These are phyloP conservation scores for Didymosphaeria variabile DNA, from an alignment of 2,329 filamentous ascomycete species.

Conservation along the genomic window DNA sequence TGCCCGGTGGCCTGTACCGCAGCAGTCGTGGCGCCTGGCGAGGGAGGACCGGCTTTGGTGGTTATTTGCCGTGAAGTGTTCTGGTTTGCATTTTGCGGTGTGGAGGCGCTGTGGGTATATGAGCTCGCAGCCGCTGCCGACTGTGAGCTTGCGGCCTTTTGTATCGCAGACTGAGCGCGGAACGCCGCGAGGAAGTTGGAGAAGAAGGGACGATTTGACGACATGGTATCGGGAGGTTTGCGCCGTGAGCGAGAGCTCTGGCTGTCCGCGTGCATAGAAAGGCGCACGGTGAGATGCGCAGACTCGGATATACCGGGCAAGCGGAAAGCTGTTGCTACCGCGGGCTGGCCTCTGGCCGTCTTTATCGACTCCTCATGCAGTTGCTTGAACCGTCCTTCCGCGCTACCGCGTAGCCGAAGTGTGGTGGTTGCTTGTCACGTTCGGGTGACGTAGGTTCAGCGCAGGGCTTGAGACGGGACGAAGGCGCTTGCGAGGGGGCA, in stretches of 20 bases:
- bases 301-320: background rate
- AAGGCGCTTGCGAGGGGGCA: background rate
- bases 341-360: conserved; percentile 13
- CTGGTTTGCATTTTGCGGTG: conserved; percentile 49
- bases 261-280: conserved; percentile 41
- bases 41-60: conserved; percentile 42
- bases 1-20: conserved; percentile 50
- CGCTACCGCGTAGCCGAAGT: conserved; percentile 4
- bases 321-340: background rate
- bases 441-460: conserved; percentile 29
- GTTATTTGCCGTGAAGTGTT: conserved; percentile 52
- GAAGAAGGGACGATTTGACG: conserved; percentile 72
- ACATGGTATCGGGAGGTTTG: conserved; percentile 57
- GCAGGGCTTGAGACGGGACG: conserved; percentile 3
- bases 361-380: conserved; percentile 20
- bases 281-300: background rate
- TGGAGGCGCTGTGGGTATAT: conserved; percentile 42
- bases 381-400: conserved; percentile 1
- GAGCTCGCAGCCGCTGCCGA: conserved; percentile 48
- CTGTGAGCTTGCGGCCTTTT: conserved; percentile 62
- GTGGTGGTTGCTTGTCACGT: conserved; percentile 16
- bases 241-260: conserved; percentile 31
- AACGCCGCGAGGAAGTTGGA: conserved; percentile 74
- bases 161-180: conserved; percentile 68
- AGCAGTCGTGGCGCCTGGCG: conserved; percentile 48